Evolutionary conservation across 2,329 filamentous ascomycete species (phyloP).

Genomic region (Fusarium sp.): DNA sequence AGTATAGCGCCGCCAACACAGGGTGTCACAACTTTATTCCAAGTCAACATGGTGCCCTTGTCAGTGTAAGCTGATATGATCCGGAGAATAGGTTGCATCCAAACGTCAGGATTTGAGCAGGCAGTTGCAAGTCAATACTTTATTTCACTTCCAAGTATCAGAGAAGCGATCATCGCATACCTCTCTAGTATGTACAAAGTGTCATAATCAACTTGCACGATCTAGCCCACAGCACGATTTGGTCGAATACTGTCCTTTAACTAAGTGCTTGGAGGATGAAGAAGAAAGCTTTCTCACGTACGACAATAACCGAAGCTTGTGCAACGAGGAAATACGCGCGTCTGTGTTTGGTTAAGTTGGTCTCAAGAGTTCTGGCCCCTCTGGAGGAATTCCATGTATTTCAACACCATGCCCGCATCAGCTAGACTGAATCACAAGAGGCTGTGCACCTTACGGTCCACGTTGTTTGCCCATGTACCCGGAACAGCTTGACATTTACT

Average conservation of each 20-base stretch:
- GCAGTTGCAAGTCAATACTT: background rate
- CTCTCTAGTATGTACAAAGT: background rate
- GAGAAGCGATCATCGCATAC: background rate
- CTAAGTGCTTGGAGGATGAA: background rate
- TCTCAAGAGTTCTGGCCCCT: constrained; percentile 30
- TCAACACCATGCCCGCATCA: constrained; percentile 9
- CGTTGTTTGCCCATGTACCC: background rate
- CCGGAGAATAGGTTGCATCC: background rate
- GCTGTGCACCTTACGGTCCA: background rate
- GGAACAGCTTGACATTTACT: background rate
- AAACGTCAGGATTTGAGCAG: background rate
- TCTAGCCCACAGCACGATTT: background rate
- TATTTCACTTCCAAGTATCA: background rate
- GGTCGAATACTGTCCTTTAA: background rate
- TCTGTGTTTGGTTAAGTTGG: background rate
- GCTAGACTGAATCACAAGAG: background rate
- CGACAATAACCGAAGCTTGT: background rate
- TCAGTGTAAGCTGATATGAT: background rate
- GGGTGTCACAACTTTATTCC: background rate
- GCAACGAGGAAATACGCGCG: background rate
- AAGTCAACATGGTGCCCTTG: background rate
- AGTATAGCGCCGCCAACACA: constrained; percentile 20
- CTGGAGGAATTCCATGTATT: constrained; percentile 25
- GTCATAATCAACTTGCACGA: background rate
- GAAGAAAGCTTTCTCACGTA: background rate